Evolutionary conservation across 1,284 basidiomycete genomes (phyloP).

Genomic region (Cystobasidium pallidum): DNA sequence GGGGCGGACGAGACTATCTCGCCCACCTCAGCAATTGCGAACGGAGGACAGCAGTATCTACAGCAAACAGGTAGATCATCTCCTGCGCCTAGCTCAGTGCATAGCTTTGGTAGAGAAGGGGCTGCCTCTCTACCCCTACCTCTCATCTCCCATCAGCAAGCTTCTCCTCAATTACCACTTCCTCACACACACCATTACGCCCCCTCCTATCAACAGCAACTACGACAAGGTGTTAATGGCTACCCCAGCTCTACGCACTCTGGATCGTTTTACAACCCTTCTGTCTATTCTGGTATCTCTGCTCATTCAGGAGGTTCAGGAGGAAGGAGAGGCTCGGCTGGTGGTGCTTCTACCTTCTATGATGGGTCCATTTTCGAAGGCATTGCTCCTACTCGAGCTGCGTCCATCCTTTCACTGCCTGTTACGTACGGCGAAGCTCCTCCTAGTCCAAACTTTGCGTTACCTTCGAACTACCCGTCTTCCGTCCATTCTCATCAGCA

Average conservation of each 20-base stretch:
- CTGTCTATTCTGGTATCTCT: constrained; percentile 28
- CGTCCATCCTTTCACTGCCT: constrained; percentile 50
- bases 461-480: constrained; percentile 7
- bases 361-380: constrained; percentile 54
- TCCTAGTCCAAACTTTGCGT: constrained; percentile 36
- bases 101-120: constrained; percentile 50
- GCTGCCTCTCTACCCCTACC: constrained; percentile 13
- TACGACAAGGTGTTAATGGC: constrained; percentile 56
- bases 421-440: constrained; percentile 42
- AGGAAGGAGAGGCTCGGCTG: constrained; percentile 40
- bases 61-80: constrained; percentile 30
- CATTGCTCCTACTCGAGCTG: constrained; percentile 44
- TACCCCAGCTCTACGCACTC: constrained; percentile 43
- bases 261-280: constrained; percentile 39
- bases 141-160: constrained; percentile 12
- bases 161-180: constrained; percentile 28
- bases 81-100: constrained; percentile 51
- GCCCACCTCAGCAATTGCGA: constrained; percentile 25
- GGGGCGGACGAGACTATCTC: constrained; percentile 49
- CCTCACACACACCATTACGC: constrained; percentile 56
- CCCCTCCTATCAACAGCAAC: constrained; percentile 52
- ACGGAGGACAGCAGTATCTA: constrained; percentile 38
- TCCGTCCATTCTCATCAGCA: constrained; percentile 28
- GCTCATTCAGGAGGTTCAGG: constrained; percentile 25
- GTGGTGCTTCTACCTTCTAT: constrained; percentile 51